Evolutionary conservation across 75 land plant species (phyloP).

Genomic region (Adiantum capillusveneris): DNA sequence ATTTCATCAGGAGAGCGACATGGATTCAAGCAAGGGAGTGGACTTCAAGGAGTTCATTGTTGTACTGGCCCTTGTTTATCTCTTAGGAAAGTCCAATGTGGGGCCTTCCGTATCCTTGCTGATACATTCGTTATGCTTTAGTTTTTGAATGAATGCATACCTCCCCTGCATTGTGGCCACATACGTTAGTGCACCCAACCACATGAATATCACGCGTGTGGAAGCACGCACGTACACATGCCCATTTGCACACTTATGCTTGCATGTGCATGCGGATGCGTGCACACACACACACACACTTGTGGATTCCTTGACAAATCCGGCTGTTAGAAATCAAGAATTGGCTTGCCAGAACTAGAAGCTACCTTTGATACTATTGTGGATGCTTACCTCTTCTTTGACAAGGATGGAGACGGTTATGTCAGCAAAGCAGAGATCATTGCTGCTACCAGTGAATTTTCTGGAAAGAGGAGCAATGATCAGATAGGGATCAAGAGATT

Average conservation of each 20-base stretch:
- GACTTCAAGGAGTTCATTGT: constrained; percentile 76
- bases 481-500: constrained; percentile 53
- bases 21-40: constrained; percentile 55
- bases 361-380: constrained; percentile 60
- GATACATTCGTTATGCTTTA: not conserved
- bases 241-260: no score
- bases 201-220: no score
- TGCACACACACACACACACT: no score
- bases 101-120: constrained; percentile 20
- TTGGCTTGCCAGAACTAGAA: constrained; percentile 47
- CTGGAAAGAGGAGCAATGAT: constrained; percentile 40
- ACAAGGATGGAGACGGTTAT: constrained; percentile 69
- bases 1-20: constrained; percentile 57
- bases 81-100: constrained; percentile 26
- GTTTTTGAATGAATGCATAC: no score
- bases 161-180: no score
- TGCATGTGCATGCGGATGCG: no score
- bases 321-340: constrained; percentile 38
- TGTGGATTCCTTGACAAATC: not conserved
- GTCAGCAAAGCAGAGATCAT: constrained; percentile 60
- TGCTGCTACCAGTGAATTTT: constrained; percentile 46
- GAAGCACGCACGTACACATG: no score
- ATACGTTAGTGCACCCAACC: no score
- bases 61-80: constrained; percentile 59
- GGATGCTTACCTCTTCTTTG: constrained; percentile 63